phyloP scores from a whole-genome alignment of 352 stramenopile species.

The Globisporangium perplexum region DNA sequence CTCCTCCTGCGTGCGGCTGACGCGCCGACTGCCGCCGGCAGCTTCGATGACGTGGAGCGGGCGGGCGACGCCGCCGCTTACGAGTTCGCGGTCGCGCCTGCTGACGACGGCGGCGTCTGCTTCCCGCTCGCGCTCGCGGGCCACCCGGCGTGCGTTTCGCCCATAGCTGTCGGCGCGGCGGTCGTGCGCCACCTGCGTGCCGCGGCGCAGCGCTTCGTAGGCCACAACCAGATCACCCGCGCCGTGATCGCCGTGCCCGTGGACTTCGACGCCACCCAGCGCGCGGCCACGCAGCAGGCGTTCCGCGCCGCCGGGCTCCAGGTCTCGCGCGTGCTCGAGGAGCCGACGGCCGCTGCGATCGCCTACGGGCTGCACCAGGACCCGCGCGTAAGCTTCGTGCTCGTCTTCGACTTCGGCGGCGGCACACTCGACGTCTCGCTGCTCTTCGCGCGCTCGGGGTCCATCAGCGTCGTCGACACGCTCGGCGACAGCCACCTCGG shows the following conservation, averaged over 20 bases:
- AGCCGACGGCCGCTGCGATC: conserved; percentile 97
- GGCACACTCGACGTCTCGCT: conserved; percentile 96
- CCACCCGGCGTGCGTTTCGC: conserved; percentile 41
- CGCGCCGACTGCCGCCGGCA: too few species aligned
- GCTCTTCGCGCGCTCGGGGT: conserved; percentile 92
- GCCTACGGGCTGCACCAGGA: conserved; percentile 96
- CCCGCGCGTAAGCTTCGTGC: conserved; percentile 88
- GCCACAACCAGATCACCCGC: conserved; percentile 68
- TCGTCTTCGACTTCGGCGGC: conserved; percentile 97
- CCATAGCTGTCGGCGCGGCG: conserved; percentile 30
- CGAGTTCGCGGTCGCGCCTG: conserved; percentile 30
- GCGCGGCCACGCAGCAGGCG: conserved; percentile 75
- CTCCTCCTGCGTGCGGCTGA: too few species aligned
- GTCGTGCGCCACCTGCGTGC: conserved; percentile 39
- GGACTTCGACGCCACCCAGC: conserved; percentile 89
- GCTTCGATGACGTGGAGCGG: conserved; percentile 22
- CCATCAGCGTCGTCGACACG: conserved; percentile 92
- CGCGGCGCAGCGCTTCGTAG: conserved; percentile 47
- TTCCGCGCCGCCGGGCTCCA: conserved; percentile 90
- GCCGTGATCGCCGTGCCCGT: conserved; percentile 88
- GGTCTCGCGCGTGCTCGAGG: conserved; percentile 95
- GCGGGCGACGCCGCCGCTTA: conserved; percentile 27
- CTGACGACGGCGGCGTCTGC: conserved; percentile 24
- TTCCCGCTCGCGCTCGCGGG: conserved; percentile 33
- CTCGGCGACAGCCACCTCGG: conserved; percentile 93